A percentile compares a stretch with the other conserved stretches of the same genome.
These are phyloP conservation scores for Pichia exigua DNA, from an alignment of 805 yeast species.

Conservation along the genomic window DNA sequence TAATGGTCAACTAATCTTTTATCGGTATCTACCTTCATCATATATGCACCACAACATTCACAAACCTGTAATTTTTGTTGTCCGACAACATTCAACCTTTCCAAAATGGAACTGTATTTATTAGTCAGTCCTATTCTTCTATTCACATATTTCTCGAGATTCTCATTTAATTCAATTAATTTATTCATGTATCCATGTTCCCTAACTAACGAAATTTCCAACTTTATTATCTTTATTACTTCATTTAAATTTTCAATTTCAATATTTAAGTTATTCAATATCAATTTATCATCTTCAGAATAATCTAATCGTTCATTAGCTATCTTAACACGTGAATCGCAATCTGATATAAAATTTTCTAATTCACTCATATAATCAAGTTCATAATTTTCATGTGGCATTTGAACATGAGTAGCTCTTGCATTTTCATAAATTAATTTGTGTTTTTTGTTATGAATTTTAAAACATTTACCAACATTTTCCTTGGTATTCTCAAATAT, in stretches of 20 bases:
- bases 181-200: constrained; percentile 40
- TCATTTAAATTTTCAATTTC: constrained; percentile 56
- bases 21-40: constrained; percentile 81
- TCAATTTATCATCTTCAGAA: constrained; percentile 50
- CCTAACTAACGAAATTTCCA: constrained; percentile 44
- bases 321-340: constrained; percentile 53
- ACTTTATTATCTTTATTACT: constrained; percentile 49
- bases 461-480: constrained; percentile 74
- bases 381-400: constrained; percentile 37
- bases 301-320: constrained; percentile 62
- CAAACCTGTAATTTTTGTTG: constrained; percentile 90
- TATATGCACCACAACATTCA: constrained; percentile 80
- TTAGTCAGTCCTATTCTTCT: constrained; percentile 48
- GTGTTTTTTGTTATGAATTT: constrained; percentile 65
- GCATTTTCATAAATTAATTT: constrained; percentile 57
- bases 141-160: constrained; percentile 35
- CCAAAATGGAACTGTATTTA: constrained; percentile 52
- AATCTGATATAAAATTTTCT: constrained; percentile 53
- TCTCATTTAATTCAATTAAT: constrained; percentile 42
- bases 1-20: constrained; percentile 85
- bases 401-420: constrained; percentile 28
- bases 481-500: constrained; percentile 75
- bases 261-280: constrained; percentile 28
- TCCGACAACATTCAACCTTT: constrained; percentile 73
- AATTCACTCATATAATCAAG: constrained; percentile 38